Evolutionary conservation across 2,329 filamentous ascomycete genomes (phyloP).

Genomic region (Chaetothyriales sp.): DNA sequence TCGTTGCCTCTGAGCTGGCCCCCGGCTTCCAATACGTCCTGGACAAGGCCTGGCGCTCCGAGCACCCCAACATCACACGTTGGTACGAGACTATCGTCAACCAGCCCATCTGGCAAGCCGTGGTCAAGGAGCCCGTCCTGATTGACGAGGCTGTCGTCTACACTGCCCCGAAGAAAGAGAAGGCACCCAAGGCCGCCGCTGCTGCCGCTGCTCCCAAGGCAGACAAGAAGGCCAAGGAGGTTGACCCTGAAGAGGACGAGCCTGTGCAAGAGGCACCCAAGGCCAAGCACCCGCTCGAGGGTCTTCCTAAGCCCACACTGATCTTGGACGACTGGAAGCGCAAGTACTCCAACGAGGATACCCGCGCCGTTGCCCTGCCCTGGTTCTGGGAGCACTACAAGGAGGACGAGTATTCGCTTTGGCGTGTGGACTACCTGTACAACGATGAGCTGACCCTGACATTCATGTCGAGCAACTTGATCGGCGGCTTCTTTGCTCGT

Average conservation of each 20-base stretch:
- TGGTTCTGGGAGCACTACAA: slow-evolving; percentile 98
- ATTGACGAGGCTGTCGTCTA: slow-evolving; percentile 68
- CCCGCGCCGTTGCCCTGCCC: slow-evolving; percentile 63
- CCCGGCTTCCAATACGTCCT: slow-evolving; percentile 91
- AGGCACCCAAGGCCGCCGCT: slow-evolving; percentile 52
- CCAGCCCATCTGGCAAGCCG: slow-evolving; percentile 77
- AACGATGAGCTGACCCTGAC: slow-evolving; percentile 91
- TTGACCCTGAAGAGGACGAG: slow-evolving; percentile 46
- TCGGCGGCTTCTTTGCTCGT: slow-evolving; percentile 94
- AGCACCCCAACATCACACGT: slow-evolving; percentile 73
- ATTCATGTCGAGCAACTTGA: slow-evolving; percentile 99
- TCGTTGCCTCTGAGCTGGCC: slow-evolving; percentile 59
- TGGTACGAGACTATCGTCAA: slow-evolving; percentile 93
- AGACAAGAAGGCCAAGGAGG: slow-evolving; percentile 38
- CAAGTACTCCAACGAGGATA: slow-evolving; percentile 93
- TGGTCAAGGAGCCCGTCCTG: slow-evolving; percentile 59
- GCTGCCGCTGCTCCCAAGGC: slow-evolving; percentile 33
- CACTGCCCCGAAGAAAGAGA: slow-evolving; percentile 56
- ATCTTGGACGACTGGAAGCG: slow-evolving; percentile 97
- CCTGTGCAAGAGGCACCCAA: slow-evolving; percentile 53
- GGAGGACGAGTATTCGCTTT: slow-evolving; percentile 89
- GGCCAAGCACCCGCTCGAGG: slow-evolving; percentile 90
- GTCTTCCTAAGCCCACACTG: slow-evolving; percentile 63
- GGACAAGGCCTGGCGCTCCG: slow-evolving; percentile 71
- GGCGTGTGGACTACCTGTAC: slow-evolving; percentile 95